Conservation (phyloP, 345 rosid genomes). For the Isatis tinctoria region DNA sequence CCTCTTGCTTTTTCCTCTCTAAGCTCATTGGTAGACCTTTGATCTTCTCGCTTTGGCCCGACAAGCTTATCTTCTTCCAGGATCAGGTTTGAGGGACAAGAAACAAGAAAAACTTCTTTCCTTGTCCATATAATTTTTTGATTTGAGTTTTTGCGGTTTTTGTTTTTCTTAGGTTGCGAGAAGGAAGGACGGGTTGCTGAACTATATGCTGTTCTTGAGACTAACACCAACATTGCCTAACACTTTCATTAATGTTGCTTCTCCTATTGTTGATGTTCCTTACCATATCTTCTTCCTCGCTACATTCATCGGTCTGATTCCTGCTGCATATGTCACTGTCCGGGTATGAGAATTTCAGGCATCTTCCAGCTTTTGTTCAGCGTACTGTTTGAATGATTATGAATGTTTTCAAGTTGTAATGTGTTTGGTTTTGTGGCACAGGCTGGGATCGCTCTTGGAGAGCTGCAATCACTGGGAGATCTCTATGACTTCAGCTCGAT, state of each 20-base stretch:
- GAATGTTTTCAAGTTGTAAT: neutral
- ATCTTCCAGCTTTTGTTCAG: neutral
- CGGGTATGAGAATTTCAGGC: slow-evolving; percentile 43
- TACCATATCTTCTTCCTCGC: slow-evolving; percentile 82
- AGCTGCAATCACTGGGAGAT: slow-evolving; percentile 69
- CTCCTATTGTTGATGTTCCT: slow-evolving; percentile 88
- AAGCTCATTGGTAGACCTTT: slow-evolving; percentile 80
- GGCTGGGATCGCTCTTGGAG: slow-evolving; percentile 96
- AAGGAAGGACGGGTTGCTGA: slow-evolving; percentile 63
- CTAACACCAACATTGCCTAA: slow-evolving; percentile 91
- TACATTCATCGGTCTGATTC: slow-evolving; percentile 79
- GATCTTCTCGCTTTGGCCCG: slow-evolving; percentile 84
- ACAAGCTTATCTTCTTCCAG: slow-evolving; percentile 80
- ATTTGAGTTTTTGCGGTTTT: neutral
- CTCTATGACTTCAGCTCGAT: slow-evolving; percentile 83
- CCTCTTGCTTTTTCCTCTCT: slow-evolving; percentile 87
- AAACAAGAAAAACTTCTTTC: neutral
- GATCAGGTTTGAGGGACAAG: slow-evolving; percentile 51
- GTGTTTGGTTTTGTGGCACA: slow-evolving; percentile 26
- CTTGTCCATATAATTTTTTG: neutral
- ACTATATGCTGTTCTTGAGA: slow-evolving; percentile 88
- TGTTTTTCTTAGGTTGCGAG: slow-evolving; percentile 56
- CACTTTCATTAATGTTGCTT: slow-evolving; percentile 88
- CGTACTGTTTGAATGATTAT: neutral
- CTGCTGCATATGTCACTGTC: slow-evolving; percentile 91